Conservation (phyloP, 2,329 filamentous ascomycete genomes). For the Elsinoe fawcettii region DNA sequence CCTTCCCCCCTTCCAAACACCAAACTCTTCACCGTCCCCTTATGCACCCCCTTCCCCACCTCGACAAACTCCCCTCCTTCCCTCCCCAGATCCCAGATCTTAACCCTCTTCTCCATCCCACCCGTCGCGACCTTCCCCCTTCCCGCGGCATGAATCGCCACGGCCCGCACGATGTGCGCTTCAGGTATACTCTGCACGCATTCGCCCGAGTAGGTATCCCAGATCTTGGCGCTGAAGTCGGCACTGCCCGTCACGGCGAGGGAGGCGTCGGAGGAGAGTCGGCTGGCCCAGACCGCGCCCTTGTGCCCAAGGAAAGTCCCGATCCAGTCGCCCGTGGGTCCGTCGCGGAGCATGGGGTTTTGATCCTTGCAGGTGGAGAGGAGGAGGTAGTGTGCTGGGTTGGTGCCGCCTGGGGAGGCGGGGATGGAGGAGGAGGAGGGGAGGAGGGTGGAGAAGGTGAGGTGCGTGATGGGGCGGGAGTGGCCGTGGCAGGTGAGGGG, state of each 20-base stretch:
- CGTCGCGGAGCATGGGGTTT: slow-evolving; percentile 96
- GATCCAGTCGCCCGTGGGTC: slow-evolving; percentile 94
- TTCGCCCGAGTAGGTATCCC: slow-evolving; percentile 94
- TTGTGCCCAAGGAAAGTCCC: slow-evolving; percentile 98
- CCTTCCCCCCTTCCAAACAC: slow-evolving; percentile 72
- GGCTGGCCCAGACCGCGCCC: slow-evolving; percentile 93
- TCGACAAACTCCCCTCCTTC: slow-evolving; percentile 42
- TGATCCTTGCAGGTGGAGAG: slow-evolving; percentile 81
- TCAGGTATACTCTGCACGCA: slow-evolving; percentile 80
- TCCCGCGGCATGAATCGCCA: slow-evolving; percentile 44
- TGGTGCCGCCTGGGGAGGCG: slow-evolving; percentile 9
- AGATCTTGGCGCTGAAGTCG: slow-evolving; percentile 86
- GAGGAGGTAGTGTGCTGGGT: slow-evolving; percentile 63
- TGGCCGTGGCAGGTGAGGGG: slow-evolving; percentile 92
- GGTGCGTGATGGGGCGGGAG: slow-evolving; percentile 82
- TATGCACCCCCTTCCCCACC: slow-evolving; percentile 77
- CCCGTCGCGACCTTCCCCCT: slow-evolving; percentile 81
- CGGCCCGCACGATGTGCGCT: slow-evolving; percentile 87
- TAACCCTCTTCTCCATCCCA: slow-evolving; percentile 92
- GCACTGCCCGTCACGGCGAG: slow-evolving; percentile 89
- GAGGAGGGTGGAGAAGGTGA: slow-evolving; percentile 77
- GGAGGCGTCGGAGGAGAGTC: slow-evolving; percentile 77
- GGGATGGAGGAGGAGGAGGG: slow-evolving; percentile 21
- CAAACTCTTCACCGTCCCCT: slow-evolving; percentile 87
- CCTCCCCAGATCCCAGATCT: slow-evolving; percentile 77